A percentile compares a stretch with the other conserved stretches of the same genome.
Conservation (phyloP, 768 basidiomycete species). For the Mycena crocata region DNA sequence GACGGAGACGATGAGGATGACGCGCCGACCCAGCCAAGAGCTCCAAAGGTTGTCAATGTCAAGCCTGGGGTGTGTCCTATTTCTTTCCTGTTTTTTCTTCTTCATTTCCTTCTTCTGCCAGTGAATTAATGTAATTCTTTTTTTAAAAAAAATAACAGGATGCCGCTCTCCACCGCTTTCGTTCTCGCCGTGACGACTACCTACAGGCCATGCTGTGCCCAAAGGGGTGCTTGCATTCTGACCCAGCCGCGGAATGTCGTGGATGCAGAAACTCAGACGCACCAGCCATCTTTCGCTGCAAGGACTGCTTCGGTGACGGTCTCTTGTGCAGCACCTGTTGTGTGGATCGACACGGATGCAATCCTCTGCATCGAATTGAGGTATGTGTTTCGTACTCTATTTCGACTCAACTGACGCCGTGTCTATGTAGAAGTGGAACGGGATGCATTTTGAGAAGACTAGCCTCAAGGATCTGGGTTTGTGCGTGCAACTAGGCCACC, state of each 20-base stretch:
- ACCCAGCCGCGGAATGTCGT: not conserved
- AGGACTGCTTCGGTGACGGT: slow-evolving; percentile 20
- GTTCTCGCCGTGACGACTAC: not conserved
- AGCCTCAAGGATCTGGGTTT: slow-evolving; percentile 33
- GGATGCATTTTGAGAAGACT: slow-evolving; percentile 18
- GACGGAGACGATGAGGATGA: not conserved
- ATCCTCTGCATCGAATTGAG: slow-evolving; percentile 28
- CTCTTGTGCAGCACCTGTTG: slow-evolving; percentile 26
- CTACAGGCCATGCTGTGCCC: not conserved
- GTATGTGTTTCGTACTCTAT: slow-evolving; percentile 22
- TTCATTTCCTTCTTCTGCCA: not conserved
- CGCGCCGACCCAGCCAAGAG: not conserved
- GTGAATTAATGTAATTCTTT: not conserved
- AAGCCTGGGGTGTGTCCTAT: not conserved
- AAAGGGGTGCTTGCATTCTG: not conserved
- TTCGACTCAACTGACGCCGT: not conserved
- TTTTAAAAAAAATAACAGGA: not conserved
- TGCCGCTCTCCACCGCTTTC: not conserved
- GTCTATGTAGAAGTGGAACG: slow-evolving; percentile 13
- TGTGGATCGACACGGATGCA: slow-evolving; percentile 4
- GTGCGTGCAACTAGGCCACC: slow-evolving; percentile 38
- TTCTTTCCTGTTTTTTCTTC: no score
- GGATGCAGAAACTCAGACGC: not conserved
- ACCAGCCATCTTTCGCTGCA: not conserved
- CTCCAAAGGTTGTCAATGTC: not conserved